Evolutionary conservation across 495 filamentous ascomycete genomes (phyloP), one percentile per base, ranked within the genome.

Genomic region (Penicillium tannophilum): DNA sequence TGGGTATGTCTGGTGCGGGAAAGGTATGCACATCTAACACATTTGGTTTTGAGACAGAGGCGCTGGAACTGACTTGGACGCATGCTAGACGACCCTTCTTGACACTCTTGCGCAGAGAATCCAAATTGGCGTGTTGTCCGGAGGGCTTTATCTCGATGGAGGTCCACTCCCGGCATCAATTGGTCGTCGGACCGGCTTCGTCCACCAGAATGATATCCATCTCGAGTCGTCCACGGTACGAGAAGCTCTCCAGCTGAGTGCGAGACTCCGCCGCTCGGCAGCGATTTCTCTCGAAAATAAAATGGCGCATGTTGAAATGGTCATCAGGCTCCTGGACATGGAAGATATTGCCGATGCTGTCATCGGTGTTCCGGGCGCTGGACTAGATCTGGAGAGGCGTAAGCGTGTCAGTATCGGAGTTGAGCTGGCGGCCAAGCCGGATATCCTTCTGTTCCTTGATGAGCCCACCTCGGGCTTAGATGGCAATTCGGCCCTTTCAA

Each of bases 191-290:
- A 94, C 91, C 6, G 92, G 92, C 7, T 97, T 96, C 64, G 92
- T 93, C 19, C 90, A 97, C 63, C 93, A 97, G 69, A 90, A 95
- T 67, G 93, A 97, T 82, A 79, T 97, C 14, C 92, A 96, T 72
- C 77, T 94, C 16, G 78, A 87, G 16, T 93, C 91, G 0, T 82
- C 87, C 0, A 97, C 93, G 6, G 92, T 96, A 26, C 85, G 93
- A 31, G 93, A 82, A 64, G 89, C 91, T 23, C 78, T 97, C 20
- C 80, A 82, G 49, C 97, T 97, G 73, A 90, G 86, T 54, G 93
- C 92, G 44, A 72, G 90, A 23, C 82, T 97, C n/a, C 86, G 93
- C 28, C 92, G 96, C 64, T 89, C 92, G 8, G 83, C 63, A 12
- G 59, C 57, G 11, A 62, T 72, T 2, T 62, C 66, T 6, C 61